A percentile compares a stretch with the other conserved stretches of the same genome.
Conservation (phyloP, 306 rosid genomes). For the Senna tora region DNA sequence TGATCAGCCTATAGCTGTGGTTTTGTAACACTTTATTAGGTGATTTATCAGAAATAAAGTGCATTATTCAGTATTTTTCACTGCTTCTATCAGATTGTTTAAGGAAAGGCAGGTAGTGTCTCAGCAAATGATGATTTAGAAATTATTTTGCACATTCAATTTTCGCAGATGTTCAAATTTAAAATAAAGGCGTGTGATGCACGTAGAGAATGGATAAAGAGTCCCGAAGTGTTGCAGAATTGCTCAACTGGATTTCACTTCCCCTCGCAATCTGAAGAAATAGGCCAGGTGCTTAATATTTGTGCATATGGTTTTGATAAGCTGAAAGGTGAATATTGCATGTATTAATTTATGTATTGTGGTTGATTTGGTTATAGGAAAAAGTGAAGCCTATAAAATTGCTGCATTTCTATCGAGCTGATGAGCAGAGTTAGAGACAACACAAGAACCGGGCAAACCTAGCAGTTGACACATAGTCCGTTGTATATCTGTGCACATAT, state of each 20-base stretch:
- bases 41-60: too few relatives aligned
- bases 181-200: slow-evolving; percentile 73
- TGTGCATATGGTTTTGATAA: slow-evolving; percentile 15
- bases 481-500: slow-evolving; percentile 25
- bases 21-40: too few relatives aligned
- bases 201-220: slow-evolving; percentile 82
- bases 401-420: slow-evolving; percentile 77
- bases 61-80: too few relatives aligned
- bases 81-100: not conserved
- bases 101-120: not conserved
- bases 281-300: slow-evolving; percentile 54
- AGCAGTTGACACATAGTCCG: slow-evolving; percentile 16
- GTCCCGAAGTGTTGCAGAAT: slow-evolving; percentile 74
- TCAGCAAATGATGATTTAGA: slow-evolving; percentile 2
- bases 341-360: slow-evolving; percentile 24
- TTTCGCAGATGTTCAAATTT: slow-evolving; percentile 67
- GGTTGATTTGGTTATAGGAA: slow-evolving; percentile 58
- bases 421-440: slow-evolving; percentile 34
- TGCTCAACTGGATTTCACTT: slow-evolving; percentile 88
- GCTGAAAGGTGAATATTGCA: slow-evolving; percentile 15
- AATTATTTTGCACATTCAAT: slow-evolving; percentile 1
- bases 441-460: slow-evolving; percentile 23
- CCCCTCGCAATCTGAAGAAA: slow-evolving; percentile 54
- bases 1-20: too few relatives aligned
- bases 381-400: slow-evolving; percentile 68